Conservation (phyloP, 108 stramenopile species). For the Mediolabrus comicus region DNA sequence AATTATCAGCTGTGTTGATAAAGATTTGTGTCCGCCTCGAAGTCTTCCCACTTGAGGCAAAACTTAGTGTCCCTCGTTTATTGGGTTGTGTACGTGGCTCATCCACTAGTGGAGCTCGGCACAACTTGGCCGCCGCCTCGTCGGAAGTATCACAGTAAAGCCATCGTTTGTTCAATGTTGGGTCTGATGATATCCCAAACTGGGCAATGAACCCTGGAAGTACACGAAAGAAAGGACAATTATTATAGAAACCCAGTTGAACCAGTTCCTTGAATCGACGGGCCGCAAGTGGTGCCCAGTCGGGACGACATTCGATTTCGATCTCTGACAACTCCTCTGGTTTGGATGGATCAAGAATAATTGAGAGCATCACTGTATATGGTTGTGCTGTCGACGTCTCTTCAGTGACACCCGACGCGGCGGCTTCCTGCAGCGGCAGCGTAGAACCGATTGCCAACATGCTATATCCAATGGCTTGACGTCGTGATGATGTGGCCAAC, state of each 20-base stretch:
- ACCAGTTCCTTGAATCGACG: slow-evolving; percentile 48
- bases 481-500: too few relatives aligned
- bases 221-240: slow-evolving; percentile 58
- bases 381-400: not conserved
- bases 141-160: slow-evolving; percentile 6
- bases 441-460: too few relatives aligned
- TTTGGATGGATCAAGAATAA: not conserved
- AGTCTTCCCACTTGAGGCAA: slow-evolving; percentile 53
- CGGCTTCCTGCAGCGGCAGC: too few relatives aligned
- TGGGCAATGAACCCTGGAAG: slow-evolving; percentile 61
- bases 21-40: slow-evolving; percentile 59
- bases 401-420: too few relatives aligned
- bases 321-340: slow-evolving; percentile 9
- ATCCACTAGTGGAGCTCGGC: slow-evolving; percentile 30
- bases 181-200: slow-evolving; percentile 56
- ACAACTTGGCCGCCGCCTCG: not conserved
- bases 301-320: slow-evolving; percentile 33
- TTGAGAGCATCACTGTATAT: not conserved
- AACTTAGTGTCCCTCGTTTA: slow-evolving; percentile 51
- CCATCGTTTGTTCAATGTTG: slow-evolving; percentile 31
- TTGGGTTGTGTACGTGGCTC: slow-evolving; percentile 53
- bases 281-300: slow-evolving; percentile 50
- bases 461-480: too few relatives aligned
- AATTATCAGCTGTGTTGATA: slow-evolving; percentile 61
- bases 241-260: slow-evolving; percentile 37